Percentiles rank a stretch among this genome's conserved stretches.
Conservation (phyloP, 1,284 basidiomycete genomes). For the Omphalotus olearius region DNA sequence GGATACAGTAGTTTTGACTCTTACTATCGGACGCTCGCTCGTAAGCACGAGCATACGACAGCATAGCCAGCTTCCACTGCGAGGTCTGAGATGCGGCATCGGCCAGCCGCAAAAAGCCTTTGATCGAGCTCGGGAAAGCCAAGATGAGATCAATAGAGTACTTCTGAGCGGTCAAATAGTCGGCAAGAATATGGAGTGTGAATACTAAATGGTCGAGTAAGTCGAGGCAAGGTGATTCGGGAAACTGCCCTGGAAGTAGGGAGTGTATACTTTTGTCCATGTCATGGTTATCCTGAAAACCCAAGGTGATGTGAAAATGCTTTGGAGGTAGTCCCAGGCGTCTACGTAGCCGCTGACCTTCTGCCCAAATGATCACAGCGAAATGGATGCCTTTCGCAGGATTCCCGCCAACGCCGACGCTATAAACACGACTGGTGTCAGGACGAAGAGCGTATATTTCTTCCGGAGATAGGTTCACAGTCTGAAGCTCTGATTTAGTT, state of each 20-base stretch:
- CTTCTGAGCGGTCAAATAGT: slow-evolving; percentile 30
- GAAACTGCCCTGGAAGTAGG: slow-evolving; percentile 32
- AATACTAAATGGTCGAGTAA: slow-evolving; percentile 47
- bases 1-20: slow-evolving; percentile 37
- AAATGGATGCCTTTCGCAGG: slow-evolving; percentile 34
- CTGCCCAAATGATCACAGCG: slow-evolving; percentile 52
- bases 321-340: slow-evolving; percentile 43
- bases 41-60: slow-evolving; percentile 46
- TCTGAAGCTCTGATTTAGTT: slow-evolving; percentile 31
- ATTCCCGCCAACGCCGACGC: slow-evolving; percentile 38
- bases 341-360: slow-evolving; percentile 46
- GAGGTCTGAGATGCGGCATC: slow-evolving; percentile 35
- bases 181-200: slow-evolving; percentile 36
- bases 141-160: slow-evolving; percentile 31
- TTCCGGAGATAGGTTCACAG: slow-evolving; percentile 10
- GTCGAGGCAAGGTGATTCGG: slow-evolving; percentile 24
- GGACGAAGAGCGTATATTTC: slow-evolving; percentile 12
- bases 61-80: slow-evolving; percentile 47
- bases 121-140: slow-evolving; percentile 31
- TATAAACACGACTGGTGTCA: slow-evolving; percentile 24
- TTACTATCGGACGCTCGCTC: slow-evolving; percentile 34
- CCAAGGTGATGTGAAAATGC: slow-evolving; percentile 53
- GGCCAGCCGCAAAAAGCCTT: slow-evolving; percentile 47
- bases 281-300: slow-evolving; percentile 35
- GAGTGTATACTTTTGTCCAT: slow-evolving; percentile 44